phyloP scores from a whole-genome alignment of 257 asterid species.

The Salvia miltiorrhiza region DNA sequence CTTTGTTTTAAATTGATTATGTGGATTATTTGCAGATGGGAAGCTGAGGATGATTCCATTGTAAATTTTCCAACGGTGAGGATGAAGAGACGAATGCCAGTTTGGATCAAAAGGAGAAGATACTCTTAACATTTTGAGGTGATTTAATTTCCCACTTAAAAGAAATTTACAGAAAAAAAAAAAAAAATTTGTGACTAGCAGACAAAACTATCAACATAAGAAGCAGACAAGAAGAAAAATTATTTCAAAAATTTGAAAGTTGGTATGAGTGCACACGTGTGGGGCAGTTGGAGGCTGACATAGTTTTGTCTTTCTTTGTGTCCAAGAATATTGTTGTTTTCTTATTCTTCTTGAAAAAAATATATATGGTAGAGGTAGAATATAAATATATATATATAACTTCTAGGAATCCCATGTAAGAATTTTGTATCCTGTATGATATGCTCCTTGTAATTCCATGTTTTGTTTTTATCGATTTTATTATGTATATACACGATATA shows the following conservation, averaged over 20 bases:
- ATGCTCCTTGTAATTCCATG: not conserved
- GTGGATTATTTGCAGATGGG: conserved; percentile 83
- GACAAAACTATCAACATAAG: conserved; percentile 19
- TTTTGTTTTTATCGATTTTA: not conserved
- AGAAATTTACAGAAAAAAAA: not conserved
- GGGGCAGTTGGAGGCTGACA: conserved; percentile 23
- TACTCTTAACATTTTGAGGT: not conserved
- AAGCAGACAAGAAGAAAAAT: conserved; percentile 8
- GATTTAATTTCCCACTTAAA: not conserved
- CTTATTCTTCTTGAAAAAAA: not conserved
- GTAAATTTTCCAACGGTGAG: conserved; percentile 84
- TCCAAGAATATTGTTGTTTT: not conserved
- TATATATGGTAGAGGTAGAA: conserved; percentile 4
- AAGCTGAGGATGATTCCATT: conserved; percentile 72
- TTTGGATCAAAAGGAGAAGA: conserved; percentile 60
- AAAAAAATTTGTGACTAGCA: not conserved
- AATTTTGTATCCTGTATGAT: not conserved
- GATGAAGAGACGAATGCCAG: conserved; percentile 77
- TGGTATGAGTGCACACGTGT: conserved; percentile 26
- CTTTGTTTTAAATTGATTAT: no score
- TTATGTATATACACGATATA: not conserved
- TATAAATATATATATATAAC: not conserved
- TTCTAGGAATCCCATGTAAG: not conserved
- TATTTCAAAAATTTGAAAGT: not conserved
- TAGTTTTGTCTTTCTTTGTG: conserved; percentile 23